A percentile compares a stretch with the other conserved stretches of the same genome.
phyloP scores from a whole-genome alignment of 2,329 filamentous ascomycete species.

The Xylaria digitata region DNA sequence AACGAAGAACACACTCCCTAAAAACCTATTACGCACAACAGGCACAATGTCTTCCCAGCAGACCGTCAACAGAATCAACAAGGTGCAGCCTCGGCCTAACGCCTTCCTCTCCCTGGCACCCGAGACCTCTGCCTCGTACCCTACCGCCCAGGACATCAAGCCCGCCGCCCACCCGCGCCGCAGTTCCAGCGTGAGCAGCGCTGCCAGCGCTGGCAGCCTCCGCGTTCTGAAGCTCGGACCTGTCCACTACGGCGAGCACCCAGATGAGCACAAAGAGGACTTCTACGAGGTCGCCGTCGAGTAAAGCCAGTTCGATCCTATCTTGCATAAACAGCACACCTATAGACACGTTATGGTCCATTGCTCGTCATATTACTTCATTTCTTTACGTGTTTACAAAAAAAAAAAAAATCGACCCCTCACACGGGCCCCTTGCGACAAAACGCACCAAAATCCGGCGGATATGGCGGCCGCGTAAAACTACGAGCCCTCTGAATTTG shows the following conservation, averaged over 20 bases:
- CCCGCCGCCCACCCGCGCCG: conserved; percentile 55
- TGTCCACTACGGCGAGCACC: conserved; percentile 72
- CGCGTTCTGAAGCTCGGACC: conserved; percentile 73
- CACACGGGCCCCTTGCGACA: not conserved
- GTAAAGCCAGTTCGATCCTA: conserved; percentile 43
- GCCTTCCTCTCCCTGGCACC: conserved; percentile 70
- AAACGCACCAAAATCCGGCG: conserved; percentile 11
- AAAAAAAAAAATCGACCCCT: conserved; percentile 4
- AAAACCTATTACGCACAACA: conserved; percentile 25
- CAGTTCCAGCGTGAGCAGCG: conserved; percentile 66
- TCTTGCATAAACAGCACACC: not conserved
- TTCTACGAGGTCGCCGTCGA: conserved; percentile 62
- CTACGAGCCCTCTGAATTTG: conserved; percentile 21
- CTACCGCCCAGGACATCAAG: conserved; percentile 53
- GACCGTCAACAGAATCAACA: conserved; percentile 41
- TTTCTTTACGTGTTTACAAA: conserved; percentile 24
- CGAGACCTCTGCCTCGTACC: conserved; percentile 67
- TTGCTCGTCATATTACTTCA: conserved; percentile 11
- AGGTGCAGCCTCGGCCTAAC: conserved; percentile 47
- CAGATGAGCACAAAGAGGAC: conserved; percentile 67
- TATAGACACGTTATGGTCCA: conserved; percentile 19
- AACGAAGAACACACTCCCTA: conserved; percentile 16
- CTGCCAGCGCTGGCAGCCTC: conserved; percentile 54
- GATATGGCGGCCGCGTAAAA: conserved; percentile 15
- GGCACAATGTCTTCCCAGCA: conserved; percentile 46